Conservation (phyloP, 371 early-diverging fungal species). For the Apophysomyces trapeziformis region DNA sequence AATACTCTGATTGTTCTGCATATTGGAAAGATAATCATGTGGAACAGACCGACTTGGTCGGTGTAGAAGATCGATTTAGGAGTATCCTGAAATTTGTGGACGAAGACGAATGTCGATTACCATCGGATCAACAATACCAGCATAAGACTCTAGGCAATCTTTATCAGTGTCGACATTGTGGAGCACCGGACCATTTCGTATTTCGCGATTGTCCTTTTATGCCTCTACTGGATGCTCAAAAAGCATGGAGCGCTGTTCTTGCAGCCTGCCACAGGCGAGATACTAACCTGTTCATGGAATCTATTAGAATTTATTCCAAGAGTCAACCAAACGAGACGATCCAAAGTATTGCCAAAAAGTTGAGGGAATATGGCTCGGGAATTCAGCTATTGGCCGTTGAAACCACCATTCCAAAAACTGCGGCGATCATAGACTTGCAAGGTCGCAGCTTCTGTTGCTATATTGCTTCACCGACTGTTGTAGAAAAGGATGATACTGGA, state of each 20-base stretch:
- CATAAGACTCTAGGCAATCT: not conserved
- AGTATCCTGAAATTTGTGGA: slow-evolving; percentile 25
- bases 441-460: slow-evolving; percentile 15
- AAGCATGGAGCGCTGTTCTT: slow-evolving; percentile 17
- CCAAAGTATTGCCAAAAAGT: slow-evolving; percentile 12
- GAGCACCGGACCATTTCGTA: slow-evolving; percentile 11
- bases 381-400: slow-evolving; percentile 22
- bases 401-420: slow-evolving; percentile 7
- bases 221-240: slow-evolving; percentile 1
- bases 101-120: slow-evolving; percentile 9
- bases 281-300: slow-evolving; percentile 14
- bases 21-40: not conserved
- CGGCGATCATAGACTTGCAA: slow-evolving; percentile 21
- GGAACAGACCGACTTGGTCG: not conserved
- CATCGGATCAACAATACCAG: slow-evolving; percentile 2
- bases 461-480: not conserved
- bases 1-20: not conserved
- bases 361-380: slow-evolving; percentile 5
- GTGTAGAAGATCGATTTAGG: slow-evolving; percentile 20
- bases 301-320: slow-evolving; percentile 23
- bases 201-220: slow-evolving; percentile 22
- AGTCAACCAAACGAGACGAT: slow-evolving; percentile 17
- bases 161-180: slow-evolving; percentile 22
- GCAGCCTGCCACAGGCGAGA: slow-evolving; percentile 9
- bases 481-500: not conserved